Base-by-base conservation (phyloP, 106 monocot genomes). In the Xerophyta viscosa region DNA sequence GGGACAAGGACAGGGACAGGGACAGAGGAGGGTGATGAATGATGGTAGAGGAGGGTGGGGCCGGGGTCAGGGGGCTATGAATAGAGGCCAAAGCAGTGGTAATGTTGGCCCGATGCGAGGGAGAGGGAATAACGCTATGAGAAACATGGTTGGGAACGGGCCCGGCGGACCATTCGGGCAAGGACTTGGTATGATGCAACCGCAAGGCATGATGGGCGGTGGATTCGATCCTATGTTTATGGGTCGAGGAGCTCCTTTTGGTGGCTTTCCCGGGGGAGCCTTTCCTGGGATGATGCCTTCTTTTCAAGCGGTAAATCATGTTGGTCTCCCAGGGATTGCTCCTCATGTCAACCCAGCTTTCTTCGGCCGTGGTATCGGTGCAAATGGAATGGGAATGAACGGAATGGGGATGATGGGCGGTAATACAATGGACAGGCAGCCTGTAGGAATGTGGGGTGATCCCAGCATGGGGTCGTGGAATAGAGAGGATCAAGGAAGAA, bases 341-440 rank as follows among this genome's bases (percentile, higher is more conserved):
- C 83, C 83, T 39, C 83, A 83, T 78, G 83, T 83, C 24, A 83
- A 83, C 39, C 78, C 78, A 22, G 83, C 83, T 19, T 83, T 83
- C 55, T 83, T 83, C 57, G 78, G 74, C 20, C 61, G 78, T 31
- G 83, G 78, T 52, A 74, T 83, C 63, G 0, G 63, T 39, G 51
- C 56, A 46, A 63, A 64, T 67, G 78, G 78, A 22, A 61, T 74
- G 74, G 82, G 82, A 29, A 64, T 63, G 58, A 63, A 62, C 52
- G 53, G 59, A 26, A 33, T 33, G 33, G 80, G 80, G 37, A 61
- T 60, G 54, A 60, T 65, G 59, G 48, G 64, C 10, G 49, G 26
- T 24, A 37, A 27, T 58, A 68, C 63, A 17, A 68, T 75, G 64
- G 79, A 79, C 43, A 68, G 60, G 7, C 64, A 68, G 18, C 24